Evolutionary conservation across 2,329 filamentous ascomycete genomes (phyloP).

Genomic region (Sclerotinia subarctica): DNA sequence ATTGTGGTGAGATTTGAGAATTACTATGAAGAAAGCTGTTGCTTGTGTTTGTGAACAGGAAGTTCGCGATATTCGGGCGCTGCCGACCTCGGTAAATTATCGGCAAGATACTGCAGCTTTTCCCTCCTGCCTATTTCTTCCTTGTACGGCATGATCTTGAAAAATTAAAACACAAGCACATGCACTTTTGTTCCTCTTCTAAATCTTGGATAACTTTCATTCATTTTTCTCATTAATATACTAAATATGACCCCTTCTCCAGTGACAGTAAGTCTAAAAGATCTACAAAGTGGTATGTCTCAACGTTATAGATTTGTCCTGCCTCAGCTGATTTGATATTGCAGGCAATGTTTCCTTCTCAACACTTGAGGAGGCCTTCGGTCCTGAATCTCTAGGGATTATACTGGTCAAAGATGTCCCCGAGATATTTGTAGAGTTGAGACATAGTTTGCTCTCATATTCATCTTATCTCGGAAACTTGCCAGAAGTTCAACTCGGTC

Average conservation of each 20-base stretch:
- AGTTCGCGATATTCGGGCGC: constrained; percentile 14
- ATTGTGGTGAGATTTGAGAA: constrained; percentile 21
- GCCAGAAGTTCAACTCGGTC: constrained; percentile 67
- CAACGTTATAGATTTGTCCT: background rate
- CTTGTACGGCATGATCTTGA: background rate
- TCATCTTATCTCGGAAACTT: constrained; percentile 86
- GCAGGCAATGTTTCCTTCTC: constrained; percentile 65
- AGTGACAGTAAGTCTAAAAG: constrained; percentile 56
- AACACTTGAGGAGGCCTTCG: constrained; percentile 76
- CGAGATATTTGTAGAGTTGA: constrained; percentile 64
- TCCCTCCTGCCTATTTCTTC: background rate
- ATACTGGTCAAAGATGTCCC: constrained; percentile 89
- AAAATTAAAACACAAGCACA: constrained; percentile 1
- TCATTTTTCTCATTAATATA: background rate
- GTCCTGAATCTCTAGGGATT: constrained; percentile 85
- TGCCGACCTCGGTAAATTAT: constrained; percentile 11
- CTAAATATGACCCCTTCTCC: constrained; percentile 32
- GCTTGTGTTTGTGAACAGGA: constrained; percentile 3
- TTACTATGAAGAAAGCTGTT: constrained; percentile 8
- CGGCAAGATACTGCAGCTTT: background rate
- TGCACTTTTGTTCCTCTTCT: background rate
- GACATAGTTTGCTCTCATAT: constrained; percentile 75
- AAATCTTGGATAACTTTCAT: background rate
- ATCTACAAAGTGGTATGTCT: constrained; percentile 55
- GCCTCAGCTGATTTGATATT: constrained; percentile 22